These are phyloP conservation scores for Geum urbanum DNA, from an alignment of 306 rosid genomes.

Conservation along the genomic window DNA sequence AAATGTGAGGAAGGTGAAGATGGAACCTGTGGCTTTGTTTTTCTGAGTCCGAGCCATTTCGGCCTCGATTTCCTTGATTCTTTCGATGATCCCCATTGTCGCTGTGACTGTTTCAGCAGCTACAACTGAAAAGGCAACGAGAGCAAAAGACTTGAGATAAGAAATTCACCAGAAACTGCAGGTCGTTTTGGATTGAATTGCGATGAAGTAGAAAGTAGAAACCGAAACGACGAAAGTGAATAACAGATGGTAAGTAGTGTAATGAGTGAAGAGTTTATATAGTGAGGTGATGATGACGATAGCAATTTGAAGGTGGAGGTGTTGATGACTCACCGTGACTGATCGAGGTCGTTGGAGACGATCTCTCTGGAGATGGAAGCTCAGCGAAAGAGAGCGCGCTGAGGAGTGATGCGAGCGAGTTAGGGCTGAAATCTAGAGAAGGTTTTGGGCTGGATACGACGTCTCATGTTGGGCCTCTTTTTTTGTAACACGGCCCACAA, in stretches of 20 bases:
- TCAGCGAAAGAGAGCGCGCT: neutral
- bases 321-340: slow-evolving; percentile 35
- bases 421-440: slow-evolving; percentile 22
- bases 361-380: slow-evolving; percentile 23
- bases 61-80: slow-evolving; percentile 95
- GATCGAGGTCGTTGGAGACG: slow-evolving; percentile 22
- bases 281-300: neutral
- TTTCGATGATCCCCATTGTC: slow-evolving; percentile 89
- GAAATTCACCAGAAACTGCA: neutral
- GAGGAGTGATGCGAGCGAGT: neutral
- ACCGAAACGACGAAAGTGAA: neutral
- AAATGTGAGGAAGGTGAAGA: neutral
- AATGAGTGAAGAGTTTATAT: neutral
- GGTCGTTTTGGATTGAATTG: neutral
- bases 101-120: slow-evolving; percentile 29
- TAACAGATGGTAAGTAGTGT: neutral
- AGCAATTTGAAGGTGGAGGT: neutral
- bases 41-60: slow-evolving; percentile 99
- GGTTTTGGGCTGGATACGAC: neutral
- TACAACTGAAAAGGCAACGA: slow-evolving; percentile 19
- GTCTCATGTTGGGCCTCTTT: neutral
- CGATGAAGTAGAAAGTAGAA: neutral
- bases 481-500: too few species aligned
- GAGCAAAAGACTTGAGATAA: neutral
- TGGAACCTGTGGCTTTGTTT: slow-evolving; percentile 88